These are phyloP conservation scores for Lachancea thermotolerans DNA, from an alignment of 805 yeast species.

Conservation along the genomic window DNA sequence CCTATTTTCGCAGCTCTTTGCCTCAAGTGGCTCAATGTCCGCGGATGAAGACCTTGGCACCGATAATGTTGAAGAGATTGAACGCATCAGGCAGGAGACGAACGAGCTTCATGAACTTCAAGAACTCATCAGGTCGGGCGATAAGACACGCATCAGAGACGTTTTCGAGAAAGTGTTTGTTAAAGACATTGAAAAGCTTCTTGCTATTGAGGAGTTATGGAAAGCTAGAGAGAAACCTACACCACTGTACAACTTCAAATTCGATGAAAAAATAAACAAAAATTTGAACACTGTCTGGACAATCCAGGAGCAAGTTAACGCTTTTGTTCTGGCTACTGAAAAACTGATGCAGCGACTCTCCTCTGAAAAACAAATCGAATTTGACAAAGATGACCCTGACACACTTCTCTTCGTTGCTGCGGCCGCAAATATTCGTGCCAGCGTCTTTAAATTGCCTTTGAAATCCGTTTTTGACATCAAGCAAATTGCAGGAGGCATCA, in stretches of 20 bases:
- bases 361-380: slow-evolving; percentile 42
- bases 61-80: slow-evolving; percentile 57
- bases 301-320: slow-evolving; percentile 52
- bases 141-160: slow-evolving; percentile 30
- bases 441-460: slow-evolving; percentile 58
- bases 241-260: slow-evolving; percentile 39
- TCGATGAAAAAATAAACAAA: slow-evolving; percentile 12
- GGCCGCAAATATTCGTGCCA: slow-evolving; percentile 72
- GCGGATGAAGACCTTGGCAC: slow-evolving; percentile 45
- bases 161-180: slow-evolving; percentile 57
- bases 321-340: slow-evolving; percentile 44
- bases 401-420: slow-evolving; percentile 84
- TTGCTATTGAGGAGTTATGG: slow-evolving; percentile 72
- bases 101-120: slow-evolving; percentile 54
- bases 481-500: slow-evolving; percentile 95
- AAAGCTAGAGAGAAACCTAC: slow-evolving; percentile 60
- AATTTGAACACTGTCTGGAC: slow-evolving; percentile 47
- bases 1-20: slow-evolving; percentile 73
- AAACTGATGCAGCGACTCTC: slow-evolving; percentile 44
- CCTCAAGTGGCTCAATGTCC: slow-evolving; percentile 36
- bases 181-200: slow-evolving; percentile 71
- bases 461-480: slow-evolving; percentile 82
- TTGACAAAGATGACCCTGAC: slow-evolving; percentile 94
- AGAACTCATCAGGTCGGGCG: slow-evolving; percentile 30
- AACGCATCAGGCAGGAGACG: slow-evolving; percentile 56